Evolutionary conservation across 1,139 yeast species (phyloP), one percentile per base, ranked within the genome.

Genomic region (Magnusiomyces starmeri): DNA sequence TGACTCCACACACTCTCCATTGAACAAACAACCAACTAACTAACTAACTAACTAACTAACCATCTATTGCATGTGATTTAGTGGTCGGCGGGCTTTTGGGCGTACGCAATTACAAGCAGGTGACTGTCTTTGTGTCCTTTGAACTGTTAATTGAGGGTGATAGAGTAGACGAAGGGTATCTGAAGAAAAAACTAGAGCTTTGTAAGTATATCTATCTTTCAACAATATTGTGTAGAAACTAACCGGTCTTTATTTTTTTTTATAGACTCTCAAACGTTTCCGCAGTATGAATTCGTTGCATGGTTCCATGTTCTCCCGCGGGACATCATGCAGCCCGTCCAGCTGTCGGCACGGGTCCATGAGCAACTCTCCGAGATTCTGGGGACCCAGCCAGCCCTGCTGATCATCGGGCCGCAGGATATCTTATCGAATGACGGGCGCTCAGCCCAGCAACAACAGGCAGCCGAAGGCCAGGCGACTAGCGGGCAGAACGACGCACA

Each of bases 11-110:
- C n/a, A n/a, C n/a, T 39, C 14, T 1, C 10, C 3, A 12, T 48
- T 46, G 4, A 26, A 21, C 41, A 43, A 61, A 69, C 65, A 20
- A 54, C 64, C 21, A 71, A 71, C 2, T 67, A 64, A 2, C 59
- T 68, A 18, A 56, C 65, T 21, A 71, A 71, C 9, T 57, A 58
- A 12, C 58, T 63, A 27, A 58, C 55, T 1, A 66, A 61, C 22
- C 59, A 62, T 21, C 63, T 61, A n/a, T 12, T 55, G 62, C 6
- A 60, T 67, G 10, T 45, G 3, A 27, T 24, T 39, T 44, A 62
- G 70, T 66, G 22, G 54, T 64, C 24, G 71, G 72, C 2, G 69
- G 65, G 2, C 60, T 69, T n/a, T 56, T 67, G 25, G 72, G 72
- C 10, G 57, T 58, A 9, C 58, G 65, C 34, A 59, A 56, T 1